Conservation (phyloP, 495 filamentous ascomycete genomes). For the Friedmanniomyces simplex region DNA sequence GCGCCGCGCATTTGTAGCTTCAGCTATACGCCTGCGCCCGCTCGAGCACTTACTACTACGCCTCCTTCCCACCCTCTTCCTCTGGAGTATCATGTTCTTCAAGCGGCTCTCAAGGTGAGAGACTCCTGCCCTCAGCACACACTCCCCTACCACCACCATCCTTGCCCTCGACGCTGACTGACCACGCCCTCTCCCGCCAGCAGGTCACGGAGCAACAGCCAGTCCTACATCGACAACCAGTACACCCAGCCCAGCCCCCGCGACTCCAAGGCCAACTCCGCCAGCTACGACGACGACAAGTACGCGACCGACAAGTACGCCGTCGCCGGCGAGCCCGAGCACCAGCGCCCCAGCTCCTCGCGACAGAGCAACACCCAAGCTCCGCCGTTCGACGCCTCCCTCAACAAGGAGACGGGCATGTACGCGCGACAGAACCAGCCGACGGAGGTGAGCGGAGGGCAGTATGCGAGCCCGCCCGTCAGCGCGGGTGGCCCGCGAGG, state of each 20-base stretch:
- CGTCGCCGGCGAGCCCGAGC: not conserved
- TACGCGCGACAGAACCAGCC: conserved; percentile 18
- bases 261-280: conserved; percentile 17
- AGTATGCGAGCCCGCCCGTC: conserved; percentile 12
- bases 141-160: not conserved
- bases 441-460: conserved; percentile 3
- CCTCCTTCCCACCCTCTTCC: conserved; percentile 12
- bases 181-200: not conserved
- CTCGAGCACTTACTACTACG: not conserved
- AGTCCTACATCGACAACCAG: conserved; percentile 28
- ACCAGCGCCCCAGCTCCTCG: conserved; percentile 6
- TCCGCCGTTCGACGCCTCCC: not conserved
- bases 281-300: conserved; percentile 17
- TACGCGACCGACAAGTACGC: conserved; percentile 9
- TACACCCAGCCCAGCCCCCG: conserved; percentile 12
- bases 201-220: conserved; percentile 17
- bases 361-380: conserved; percentile 7
- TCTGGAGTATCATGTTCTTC: conserved; percentile 26
- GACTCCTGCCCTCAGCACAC: too few relatives aligned
- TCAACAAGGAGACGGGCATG: conserved; percentile 14
- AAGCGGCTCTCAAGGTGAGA: conserved; percentile 22
- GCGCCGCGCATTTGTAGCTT: conserved; percentile 1
- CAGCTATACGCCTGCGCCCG: not conserved
- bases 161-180: not conserved
- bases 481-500: conserved; percentile 8